phyloP scores from a whole-genome alignment of 2,329 filamentous ascomycete genomes.

The Aspergillus fumigatiaffinis region DNA sequence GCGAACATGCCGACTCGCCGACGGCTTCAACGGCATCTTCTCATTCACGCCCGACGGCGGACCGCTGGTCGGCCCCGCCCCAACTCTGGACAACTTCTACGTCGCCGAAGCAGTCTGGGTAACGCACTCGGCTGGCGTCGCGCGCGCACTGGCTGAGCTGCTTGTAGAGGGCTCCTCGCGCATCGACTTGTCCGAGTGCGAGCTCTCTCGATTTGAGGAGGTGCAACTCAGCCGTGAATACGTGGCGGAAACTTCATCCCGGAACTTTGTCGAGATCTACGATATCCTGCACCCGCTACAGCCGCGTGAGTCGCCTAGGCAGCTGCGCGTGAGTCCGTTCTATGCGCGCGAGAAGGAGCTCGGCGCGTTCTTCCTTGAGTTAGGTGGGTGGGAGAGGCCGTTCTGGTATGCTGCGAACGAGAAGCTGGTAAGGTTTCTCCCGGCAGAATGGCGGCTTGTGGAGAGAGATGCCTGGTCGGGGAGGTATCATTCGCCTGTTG shows the following conservation, averaged over 20 bases:
- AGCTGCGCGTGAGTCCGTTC: constrained; percentile 58
- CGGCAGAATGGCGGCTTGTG: constrained; percentile 52
- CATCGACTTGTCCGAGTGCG: constrained; percentile 57
- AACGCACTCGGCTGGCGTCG: constrained; percentile 62
- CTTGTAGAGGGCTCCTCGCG: constrained; percentile 54
- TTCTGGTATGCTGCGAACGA: constrained; percentile 60
- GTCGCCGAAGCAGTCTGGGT: constrained; percentile 66
- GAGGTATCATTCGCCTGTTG: constrained; percentile 55
- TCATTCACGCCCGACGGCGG: constrained; percentile 64
- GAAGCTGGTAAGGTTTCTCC: constrained; percentile 49
- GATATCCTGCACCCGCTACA: constrained; percentile 61
- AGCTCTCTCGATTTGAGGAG: constrained; percentile 59
- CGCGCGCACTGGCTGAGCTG: constrained; percentile 56
- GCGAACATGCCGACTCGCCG: constrained; percentile 48
- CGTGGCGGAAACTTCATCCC: constrained; percentile 55
- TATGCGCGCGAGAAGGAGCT: constrained; percentile 52
- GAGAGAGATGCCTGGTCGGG: constrained; percentile 58
- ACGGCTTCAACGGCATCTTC: constrained; percentile 64
- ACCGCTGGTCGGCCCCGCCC: constrained; percentile 56
- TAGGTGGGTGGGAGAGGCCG: constrained; percentile 61
- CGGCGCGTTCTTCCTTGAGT: constrained; percentile 50
- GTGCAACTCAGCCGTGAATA: constrained; percentile 55
- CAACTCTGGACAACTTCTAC: constrained; percentile 58
- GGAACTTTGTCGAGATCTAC: constrained; percentile 63
- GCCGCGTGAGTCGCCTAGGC: constrained; percentile 54